Base-by-base conservation (phyloP, 306 rosid genomes). In the Prunus kanzakura region DNA sequence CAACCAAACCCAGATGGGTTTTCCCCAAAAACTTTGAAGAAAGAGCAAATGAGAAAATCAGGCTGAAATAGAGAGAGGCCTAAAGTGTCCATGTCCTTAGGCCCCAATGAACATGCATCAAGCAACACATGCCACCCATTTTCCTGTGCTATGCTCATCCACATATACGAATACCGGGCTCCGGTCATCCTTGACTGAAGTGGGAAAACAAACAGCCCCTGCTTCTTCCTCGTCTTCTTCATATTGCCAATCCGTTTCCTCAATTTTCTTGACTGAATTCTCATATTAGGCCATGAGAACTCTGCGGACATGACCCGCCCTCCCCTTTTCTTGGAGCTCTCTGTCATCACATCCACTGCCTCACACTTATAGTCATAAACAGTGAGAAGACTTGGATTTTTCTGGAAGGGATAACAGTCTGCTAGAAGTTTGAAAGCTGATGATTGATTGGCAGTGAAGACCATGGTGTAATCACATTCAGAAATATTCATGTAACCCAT, bases 1-100 rank as follows among this genome's bases (percentile, higher is more conserved):
- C 98, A 90, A 12, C 89, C 93, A 75, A 94, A 84, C 0, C 98
- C 98, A 3, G 96, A 91, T 10, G 98, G 97, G 72, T 86, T 87
- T 64, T 94, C 85, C 10, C 97, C 97, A 15, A 89, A 87, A 10
- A 94, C 78, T 79, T 87, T 89, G 82, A 80, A 91, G 71, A 94
- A 91, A 1, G 98, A 89, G 68, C 96, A 91, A 30, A 90, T 67
- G 75, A 91, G 80, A 19, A 91, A 90, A 54, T 94, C 97, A 51
- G 98, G 98, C 83, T 85, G 86, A 51, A 91, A 91, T 13, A 94
- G 72, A 27, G 97, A 90, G 68, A 94, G 85, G 32, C 97, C 97
- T 72, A 91, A 79, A 8, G 91, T 90, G 58, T 83, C 91, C 93
- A 85, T 90, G 71, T 88, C 98, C 63, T 91, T 93, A 6, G 98